These are phyloP conservation scores for Colletotrichum caudatum DNA, from an alignment of 2,329 filamentous ascomycete species.

Conservation along the genomic window DNA sequence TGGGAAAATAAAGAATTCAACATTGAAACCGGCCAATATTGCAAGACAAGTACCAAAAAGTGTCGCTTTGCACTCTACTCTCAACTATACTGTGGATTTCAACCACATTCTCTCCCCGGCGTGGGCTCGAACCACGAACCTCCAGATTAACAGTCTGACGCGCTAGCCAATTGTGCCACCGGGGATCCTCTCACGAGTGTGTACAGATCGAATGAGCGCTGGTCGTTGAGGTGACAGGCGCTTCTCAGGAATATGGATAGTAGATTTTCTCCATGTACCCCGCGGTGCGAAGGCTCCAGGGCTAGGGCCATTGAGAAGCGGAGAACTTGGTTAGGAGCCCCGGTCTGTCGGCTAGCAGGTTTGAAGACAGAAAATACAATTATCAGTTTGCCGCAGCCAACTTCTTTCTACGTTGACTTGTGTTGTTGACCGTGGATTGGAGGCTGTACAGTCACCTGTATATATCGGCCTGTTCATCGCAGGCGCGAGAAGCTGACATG, in stretches of 20 bases:
- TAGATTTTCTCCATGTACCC: background rate
- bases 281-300: constrained; percentile 10
- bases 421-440: background rate
- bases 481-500: background rate
- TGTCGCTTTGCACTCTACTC: fast-evolving
- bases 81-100: background rate
- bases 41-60: background rate
- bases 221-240: background rate
- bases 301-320: constrained; percentile 20
- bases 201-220: background rate
- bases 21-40: background rate
- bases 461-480: background rate
- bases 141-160: constrained; percentile 43
- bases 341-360: background rate
- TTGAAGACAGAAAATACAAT: background rate
- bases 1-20: background rate
- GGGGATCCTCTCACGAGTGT: constrained; percentile 26
- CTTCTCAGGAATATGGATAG: constrained; percentile 23
- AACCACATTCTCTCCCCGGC: constrained; percentile 36
- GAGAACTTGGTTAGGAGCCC: constrained; percentile 8
- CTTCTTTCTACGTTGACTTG: background rate
- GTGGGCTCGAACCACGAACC: constrained; percentile 42
- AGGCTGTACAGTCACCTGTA: background rate
- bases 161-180: constrained; percentile 42
- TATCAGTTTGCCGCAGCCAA: background rate